Evolutionary conservation across 1,139 yeast species (phyloP).

Genomic region (Debaryomyces sp.): DNA sequence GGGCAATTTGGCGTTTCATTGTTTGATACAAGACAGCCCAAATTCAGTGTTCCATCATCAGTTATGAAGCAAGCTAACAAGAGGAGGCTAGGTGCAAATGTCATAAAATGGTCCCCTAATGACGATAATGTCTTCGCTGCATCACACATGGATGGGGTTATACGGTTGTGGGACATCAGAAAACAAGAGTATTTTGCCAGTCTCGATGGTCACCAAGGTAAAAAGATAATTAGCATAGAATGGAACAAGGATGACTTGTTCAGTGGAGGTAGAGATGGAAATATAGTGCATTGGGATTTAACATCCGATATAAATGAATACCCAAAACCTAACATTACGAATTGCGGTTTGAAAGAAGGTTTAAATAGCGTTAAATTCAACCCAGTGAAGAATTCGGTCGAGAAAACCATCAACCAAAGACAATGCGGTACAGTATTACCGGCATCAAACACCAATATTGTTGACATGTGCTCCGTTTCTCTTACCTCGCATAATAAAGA

Average conservation of each 20-base stretch:
- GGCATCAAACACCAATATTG: conserved; percentile 55
- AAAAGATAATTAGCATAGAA: conserved; percentile 53
- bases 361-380: conserved; percentile 44
- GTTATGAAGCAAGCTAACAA: conserved; percentile 16
- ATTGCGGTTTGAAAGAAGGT: conserved; percentile 53
- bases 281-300: conserved; percentile 73
- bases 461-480: conserved; percentile 43
- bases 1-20: conserved; percentile 74
- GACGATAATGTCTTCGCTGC: conserved; percentile 68
- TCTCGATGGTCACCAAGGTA: conserved; percentile 59
- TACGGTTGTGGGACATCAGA: conserved; percentile 78
- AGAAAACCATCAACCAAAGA: conserved; percentile 38
- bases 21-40: conserved; percentile 59
- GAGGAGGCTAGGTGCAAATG: conserved; percentile 30
- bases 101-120: conserved; percentile 64
- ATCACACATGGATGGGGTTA: conserved; percentile 59
- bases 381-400: conserved; percentile 32
- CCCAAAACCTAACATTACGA: conserved; percentile 23
- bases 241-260: conserved; percentile 67
- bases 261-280: conserved; percentile 73
- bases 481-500: conserved; percentile 22
- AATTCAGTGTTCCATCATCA: conserved; percentile 37
- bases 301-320: conserved; percentile 26
- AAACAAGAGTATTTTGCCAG: conserved; percentile 56
- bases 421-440: conserved; percentile 67